A percentile compares a stretch with the other conserved stretches of the same genome.
Evolutionary conservation across 495 filamentous ascomycete genomes (phyloP).

Genomic region (Penicillium cosmopolitanum): DNA sequence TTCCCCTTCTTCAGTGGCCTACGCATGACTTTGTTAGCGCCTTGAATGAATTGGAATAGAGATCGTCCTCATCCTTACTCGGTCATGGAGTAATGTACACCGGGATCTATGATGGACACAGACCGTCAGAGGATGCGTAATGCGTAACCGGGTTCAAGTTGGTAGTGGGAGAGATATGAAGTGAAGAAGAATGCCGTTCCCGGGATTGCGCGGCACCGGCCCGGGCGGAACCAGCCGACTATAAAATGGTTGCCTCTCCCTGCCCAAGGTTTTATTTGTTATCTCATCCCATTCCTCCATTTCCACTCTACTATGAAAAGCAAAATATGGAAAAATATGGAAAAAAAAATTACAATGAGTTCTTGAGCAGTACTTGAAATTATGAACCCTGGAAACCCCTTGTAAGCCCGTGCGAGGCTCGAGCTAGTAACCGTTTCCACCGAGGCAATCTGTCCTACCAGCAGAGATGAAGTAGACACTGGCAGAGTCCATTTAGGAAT

Average conservation of each 20-base stretch:
- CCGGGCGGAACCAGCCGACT: neutral
- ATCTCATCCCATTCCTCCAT: neutral
- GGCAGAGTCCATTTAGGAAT: too few relatives aligned
- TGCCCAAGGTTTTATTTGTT: neutral
- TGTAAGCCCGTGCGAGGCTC: neutral
- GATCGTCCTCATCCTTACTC: slow-evolving; percentile 22
- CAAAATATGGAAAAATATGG: too few relatives aligned
- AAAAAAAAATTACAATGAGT: too few relatives aligned
- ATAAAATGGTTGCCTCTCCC: neutral
- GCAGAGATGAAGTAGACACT: neutral
- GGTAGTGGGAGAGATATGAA: neutral
- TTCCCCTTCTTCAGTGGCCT: slow-evolving; percentile 45
- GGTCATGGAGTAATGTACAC: slow-evolving; percentile 7
- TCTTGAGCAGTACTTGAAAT: too few relatives aligned
- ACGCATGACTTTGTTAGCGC: slow-evolving; percentile 15
- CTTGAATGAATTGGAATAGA: neutral
- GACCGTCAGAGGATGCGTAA: neutral
- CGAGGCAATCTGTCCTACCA: slow-evolving; percentile 4
- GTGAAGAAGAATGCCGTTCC: neutral
- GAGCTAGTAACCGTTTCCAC: neutral
- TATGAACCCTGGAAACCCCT: neutral
- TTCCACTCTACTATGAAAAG: too few relatives aligned
- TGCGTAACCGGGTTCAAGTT: neutral
- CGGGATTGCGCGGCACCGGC: slow-evolving; percentile 8
- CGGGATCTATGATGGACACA: neutral